phyloP scores from a whole-genome alignment of 495 filamentous ascomycete species.

The Copromyces sp. region DNA sequence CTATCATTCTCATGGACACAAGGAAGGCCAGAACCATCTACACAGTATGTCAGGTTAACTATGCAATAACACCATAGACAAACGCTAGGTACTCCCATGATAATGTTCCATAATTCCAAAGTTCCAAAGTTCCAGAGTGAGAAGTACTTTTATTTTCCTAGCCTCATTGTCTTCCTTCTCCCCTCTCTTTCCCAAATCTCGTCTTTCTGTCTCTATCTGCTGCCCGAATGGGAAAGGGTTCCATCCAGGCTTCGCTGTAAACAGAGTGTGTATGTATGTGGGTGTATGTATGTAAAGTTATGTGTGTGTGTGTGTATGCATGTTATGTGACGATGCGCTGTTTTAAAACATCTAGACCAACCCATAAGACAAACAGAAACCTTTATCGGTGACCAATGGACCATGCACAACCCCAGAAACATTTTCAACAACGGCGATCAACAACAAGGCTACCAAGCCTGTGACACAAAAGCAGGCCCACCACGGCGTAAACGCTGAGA shows the following conservation, averaged over 20 bases:
- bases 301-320: neutral
- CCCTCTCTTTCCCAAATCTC: neutral
- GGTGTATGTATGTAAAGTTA: neutral
- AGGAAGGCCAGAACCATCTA: neutral
- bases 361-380: neutral
- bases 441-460: neutral
- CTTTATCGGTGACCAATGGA: neutral
- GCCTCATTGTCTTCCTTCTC: neutral
- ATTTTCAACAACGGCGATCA: neutral
- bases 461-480: neutral
- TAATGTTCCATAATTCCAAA: neutral
- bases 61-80: neutral
- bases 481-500: neutral
- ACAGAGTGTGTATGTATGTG: neutral
- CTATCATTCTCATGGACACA: too few relatives aligned
- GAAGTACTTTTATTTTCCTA: neutral
- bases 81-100: neutral
- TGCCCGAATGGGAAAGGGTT: neutral
- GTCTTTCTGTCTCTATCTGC: neutral
- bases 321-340: neutral
- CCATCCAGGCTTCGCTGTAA: neutral
- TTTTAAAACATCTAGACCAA: neutral
- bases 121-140: neutral
- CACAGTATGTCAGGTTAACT: neutral
- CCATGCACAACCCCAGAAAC: neutral